Evolutionary conservation across 1,284 basidiomycete species (phyloP), one percentile per base, ranked within the genome.

Genomic region (Spongiforma sp.): DNA sequence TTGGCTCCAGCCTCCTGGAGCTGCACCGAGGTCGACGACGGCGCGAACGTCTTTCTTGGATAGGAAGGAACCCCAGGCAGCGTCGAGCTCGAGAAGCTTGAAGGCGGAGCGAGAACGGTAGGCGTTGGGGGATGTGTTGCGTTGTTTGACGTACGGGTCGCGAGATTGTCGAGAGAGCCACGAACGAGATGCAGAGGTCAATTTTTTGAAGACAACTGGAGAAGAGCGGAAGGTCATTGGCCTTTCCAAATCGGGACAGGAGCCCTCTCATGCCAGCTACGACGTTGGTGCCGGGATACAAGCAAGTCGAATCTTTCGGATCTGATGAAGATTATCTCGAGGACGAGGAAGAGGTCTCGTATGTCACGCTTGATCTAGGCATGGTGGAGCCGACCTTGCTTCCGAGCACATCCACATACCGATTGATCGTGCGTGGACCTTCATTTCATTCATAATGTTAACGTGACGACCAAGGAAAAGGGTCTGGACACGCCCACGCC

Each of bases 1-100:
- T 72, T 96, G 93, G 63, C 89, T 90, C 94, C 94, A 96, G 1
- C 94, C 93, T 8, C 94, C 94, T 0, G 94, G 94, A 1, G 94
- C 93, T 1, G 91, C 92, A 37, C 94, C 94, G 32, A 96, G 84
- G 76, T 96, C 94, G 3, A 95, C 87, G 0, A 95, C 88, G 26
- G 85, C 81, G 7, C 75, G 78, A 2, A 90, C 84, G 64, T 87
- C 82, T 12, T 76, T 77, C 52, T 81, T 79, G 8, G 79, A 76
- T 50, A 93, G 79, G 64, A 94, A 86, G 5, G 77, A 68, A 34
- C 79, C 79, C 72, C 80, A 86, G 54, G 81, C 77, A 3, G 82
- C 76, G 71, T 92, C 82, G 63, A 94, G 85, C 73, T 93, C 90
- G 61, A 92, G 74, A 26, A 96, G 86, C 79, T 96, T 96, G 83